phyloP scores from a whole-genome alignment of 1,284 basidiomycete genomes.

The Leccinum subrobustum region DNA sequence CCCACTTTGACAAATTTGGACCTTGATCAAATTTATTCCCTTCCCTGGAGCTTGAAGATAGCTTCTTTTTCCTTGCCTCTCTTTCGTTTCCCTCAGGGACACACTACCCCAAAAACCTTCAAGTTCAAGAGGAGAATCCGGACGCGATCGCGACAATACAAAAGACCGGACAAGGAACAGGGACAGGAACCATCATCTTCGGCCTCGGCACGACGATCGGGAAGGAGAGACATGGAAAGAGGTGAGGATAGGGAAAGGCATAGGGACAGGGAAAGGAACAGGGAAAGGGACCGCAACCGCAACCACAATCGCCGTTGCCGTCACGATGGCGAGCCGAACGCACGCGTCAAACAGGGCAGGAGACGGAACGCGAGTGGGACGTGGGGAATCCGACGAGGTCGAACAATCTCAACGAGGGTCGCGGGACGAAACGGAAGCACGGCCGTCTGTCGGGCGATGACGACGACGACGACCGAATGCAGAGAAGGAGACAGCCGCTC shows the following conservation, averaged over 20 bases:
- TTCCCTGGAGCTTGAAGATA: background rate
- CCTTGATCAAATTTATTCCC: too few relatives aligned
- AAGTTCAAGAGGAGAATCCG: slow-evolving; percentile 10
- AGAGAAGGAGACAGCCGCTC: slow-evolving; percentile 47
- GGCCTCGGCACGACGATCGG: too few relatives aligned
- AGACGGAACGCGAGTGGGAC: slow-evolving; percentile 45
- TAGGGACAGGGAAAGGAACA: too few relatives aligned
- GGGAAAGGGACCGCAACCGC: too few relatives aligned
- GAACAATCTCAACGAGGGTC: slow-evolving; percentile 24
- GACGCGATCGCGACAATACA: slow-evolving; percentile 12
- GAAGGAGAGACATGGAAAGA: too few relatives aligned
- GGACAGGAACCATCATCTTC: too few relatives aligned
- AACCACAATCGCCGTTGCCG: background rate
- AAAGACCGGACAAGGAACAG: slow-evolving; percentile 12
- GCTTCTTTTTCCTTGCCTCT: background rate
- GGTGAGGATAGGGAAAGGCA: too few relatives aligned
- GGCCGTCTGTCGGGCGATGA: slow-evolving; percentile 34
- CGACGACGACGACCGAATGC: slow-evolving; percentile 42
- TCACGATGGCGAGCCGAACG: slow-evolving; percentile 12
- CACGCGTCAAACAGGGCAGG: slow-evolving; percentile 29
- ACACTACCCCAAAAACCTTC: slow-evolving; percentile 23
- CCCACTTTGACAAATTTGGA: too few relatives aligned
- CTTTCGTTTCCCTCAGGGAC: slow-evolving; percentile 13
- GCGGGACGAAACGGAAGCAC: slow-evolving; percentile 42
- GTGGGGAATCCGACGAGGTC: slow-evolving; percentile 31